Evolutionary conservation across 805 yeast genomes (phyloP), one percentile per base, ranked within the genome.

Genomic region (Candida methanosorbosa): DNA sequence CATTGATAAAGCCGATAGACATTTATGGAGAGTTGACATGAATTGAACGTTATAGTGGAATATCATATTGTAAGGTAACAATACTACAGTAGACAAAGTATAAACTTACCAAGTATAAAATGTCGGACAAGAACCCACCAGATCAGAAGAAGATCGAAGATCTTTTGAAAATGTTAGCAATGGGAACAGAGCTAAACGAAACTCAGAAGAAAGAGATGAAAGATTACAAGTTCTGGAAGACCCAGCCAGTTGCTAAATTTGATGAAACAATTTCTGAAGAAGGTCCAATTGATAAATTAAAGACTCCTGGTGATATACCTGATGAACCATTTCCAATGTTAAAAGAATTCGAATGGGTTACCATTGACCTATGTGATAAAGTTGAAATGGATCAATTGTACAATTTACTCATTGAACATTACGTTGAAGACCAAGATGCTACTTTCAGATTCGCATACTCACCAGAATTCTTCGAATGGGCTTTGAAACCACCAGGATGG

Each of bases 141-240:
- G n/a, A n/a, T n/a, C n/a, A 11, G 11, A 21, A 68, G 45, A 49
- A 66, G 19, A 66, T 78, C 36, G 78, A 78, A 45, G 84, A 81
- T 39, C 66, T 83, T 34, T 57, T 83, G 42, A 64, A 64, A 49
- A 64, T 63, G 45, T 56, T 75, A 27, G 65, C 76, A 3, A 56
- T 68, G 64, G 76, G 75, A 24, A 71, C 70, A 41, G 67, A 68
- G 42, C 61, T 78, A 32, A 64, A 66, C n/a, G 76, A 66, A 29
- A 64, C 69, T 22, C 80, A 79, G 54, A 64, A 71, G 46, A 80
- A 78, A 42, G 72, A 78, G 17, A 86, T 87, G 83, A 77, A 82
- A 34, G 94, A 88, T 52, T 85, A 88, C 65, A 85, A 83, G 62
- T 92, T 92, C 61, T 92, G 98, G 98, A 84, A 82, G 51, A 92